Percentiles rank a stretch among this genome's conserved stretches.
Conservation (phyloP, 371 early-diverging fungal species). For the Actinomucor elegans region DNA sequence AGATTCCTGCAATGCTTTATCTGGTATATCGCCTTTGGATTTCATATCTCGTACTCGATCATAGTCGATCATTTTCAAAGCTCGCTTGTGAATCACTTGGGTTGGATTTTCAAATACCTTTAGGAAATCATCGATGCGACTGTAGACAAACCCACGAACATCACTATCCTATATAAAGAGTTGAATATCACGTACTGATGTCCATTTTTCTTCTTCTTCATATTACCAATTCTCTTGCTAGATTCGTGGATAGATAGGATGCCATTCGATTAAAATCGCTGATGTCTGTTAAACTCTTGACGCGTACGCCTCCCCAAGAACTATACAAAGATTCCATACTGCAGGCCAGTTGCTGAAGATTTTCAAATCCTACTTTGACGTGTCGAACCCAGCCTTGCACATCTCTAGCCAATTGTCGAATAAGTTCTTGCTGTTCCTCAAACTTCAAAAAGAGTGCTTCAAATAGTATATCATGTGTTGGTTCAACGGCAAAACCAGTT, state of each 20-base stretch:
- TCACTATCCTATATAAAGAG: conserved; percentile 21
- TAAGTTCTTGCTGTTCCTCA: conserved; percentile 55
- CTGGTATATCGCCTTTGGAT: conserved; percentile 61
- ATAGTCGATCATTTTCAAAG: conserved; percentile 75
- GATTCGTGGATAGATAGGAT: conserved; percentile 17
- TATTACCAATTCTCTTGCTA: conserved; percentile 42
- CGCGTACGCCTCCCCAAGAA: conserved; percentile 37
- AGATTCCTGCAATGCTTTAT: conserved; percentile 67
- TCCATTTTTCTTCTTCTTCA: background rate
- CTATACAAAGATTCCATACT: conserved; percentile 61
- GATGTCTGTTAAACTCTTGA: conserved; percentile 32
- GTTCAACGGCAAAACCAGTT: conserved; percentile 39
- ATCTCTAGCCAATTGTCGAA: conserved; percentile 52
- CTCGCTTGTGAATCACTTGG: conserved; percentile 76
- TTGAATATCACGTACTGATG: background rate
- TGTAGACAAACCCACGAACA: conserved; percentile 49
- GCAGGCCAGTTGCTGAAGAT: conserved; percentile 53
- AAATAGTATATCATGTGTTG: conserved; percentile 59
- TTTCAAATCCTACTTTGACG: conserved; percentile 62
- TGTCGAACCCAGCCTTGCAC: conserved; percentile 59
- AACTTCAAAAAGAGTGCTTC: conserved; percentile 63
- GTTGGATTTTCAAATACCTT: conserved; percentile 66
- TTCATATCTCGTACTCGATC: conserved; percentile 64
- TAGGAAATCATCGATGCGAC: conserved; percentile 60
- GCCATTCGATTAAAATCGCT: conserved; percentile 34